Percentiles rank a stretch among this genome's conserved stretches.
Evolutionary conservation across 352 stramenopile genomes (phyloP).

Genomic region (Blastocystis sp.): DNA sequence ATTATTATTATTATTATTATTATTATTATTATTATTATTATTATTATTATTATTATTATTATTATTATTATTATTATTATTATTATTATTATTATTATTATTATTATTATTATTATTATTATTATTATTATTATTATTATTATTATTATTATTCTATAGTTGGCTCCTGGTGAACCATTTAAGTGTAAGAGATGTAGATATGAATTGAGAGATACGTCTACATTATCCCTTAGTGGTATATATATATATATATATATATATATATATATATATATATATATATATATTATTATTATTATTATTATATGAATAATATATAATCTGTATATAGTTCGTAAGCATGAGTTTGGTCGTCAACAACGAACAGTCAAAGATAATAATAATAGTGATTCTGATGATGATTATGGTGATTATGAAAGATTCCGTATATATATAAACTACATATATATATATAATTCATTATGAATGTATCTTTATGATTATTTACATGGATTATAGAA

Average conservation of each 20-base stretch:
- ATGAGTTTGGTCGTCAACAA: constrained; percentile 33
- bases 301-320: too few species aligned
- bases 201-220: constrained; percentile 24
- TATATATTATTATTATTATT: too few species aligned
- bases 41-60: not conserved
- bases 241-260: not conserved
- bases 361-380: too few species aligned
- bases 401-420: too few species aligned
- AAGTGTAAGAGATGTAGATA: constrained; percentile 34
- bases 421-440: too few species aligned
- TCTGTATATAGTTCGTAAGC: constrained; percentile 19
- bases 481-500: too few species aligned
- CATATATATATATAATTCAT: too few species aligned
- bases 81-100: constrained; percentile 9
- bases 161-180: too few species aligned
- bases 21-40: constrained; percentile 12
- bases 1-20: not conserved
- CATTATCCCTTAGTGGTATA: constrained; percentile 23
- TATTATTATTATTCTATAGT: constrained; percentile 8
- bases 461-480: too few species aligned
- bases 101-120: not conserved
- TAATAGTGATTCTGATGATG: too few species aligned
- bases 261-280: too few species aligned
- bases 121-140: constrained; percentile 12
- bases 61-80: constrained; percentile 21